Evolutionary conservation across 176 grass and related monocot genomes (phyloP).

Genomic region (Raddia guianensis): DNA sequence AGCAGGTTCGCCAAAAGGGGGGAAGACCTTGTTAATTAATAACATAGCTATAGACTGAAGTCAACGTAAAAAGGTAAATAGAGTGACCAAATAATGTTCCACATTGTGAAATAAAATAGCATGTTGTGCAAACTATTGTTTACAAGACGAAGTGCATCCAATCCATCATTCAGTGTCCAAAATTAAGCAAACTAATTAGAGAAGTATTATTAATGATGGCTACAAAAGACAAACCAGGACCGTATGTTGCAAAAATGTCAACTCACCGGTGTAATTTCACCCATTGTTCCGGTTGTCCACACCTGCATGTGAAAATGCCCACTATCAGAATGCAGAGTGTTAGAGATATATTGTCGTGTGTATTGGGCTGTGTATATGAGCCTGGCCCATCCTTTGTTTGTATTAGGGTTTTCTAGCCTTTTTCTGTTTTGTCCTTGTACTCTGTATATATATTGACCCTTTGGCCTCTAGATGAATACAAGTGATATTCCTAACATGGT

Average conservation of each 20-base stretch:
- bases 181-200: not conserved
- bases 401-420: too few species aligned
- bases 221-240: conserved; percentile 5
- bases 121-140: not conserved
- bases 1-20: not conserved
- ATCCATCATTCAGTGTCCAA: conserved; percentile 15
- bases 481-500: too few species aligned
- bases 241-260: not conserved
- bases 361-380: too few species aligned
- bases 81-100: not conserved
- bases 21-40: not conserved
- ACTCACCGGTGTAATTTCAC: conserved; percentile 94
- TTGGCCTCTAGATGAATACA: too few species aligned
- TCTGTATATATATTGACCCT: too few species aligned
- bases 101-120: not conserved
- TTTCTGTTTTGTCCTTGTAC: too few species aligned
- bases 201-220: not conserved
- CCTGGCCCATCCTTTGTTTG: too few species aligned
- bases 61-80: not conserved
- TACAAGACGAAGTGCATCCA: not conserved
- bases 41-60: not conserved
- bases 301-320: conserved; percentile 60
- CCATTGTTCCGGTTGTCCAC: conserved; percentile 99
- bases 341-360: too few species aligned
- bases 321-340: not conserved